Base-by-base conservation (phyloP, 257 asterid species). In the Nicotiana knightiana region DNA sequence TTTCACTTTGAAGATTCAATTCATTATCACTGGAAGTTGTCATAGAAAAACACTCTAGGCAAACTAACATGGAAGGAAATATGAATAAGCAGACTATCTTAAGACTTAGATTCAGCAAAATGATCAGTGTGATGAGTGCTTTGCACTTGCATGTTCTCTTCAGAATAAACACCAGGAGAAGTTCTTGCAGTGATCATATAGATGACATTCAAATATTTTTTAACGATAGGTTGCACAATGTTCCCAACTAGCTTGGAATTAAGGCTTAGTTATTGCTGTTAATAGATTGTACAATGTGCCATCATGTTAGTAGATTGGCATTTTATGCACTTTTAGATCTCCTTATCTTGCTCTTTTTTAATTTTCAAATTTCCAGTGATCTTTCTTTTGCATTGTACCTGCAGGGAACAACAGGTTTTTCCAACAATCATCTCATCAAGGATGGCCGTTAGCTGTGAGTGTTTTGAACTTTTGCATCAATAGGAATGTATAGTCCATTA, bases 361-460 rank as follows among this genome's bases (percentile, higher is more conserved):
- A 71, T 12, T 71, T 71, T 43, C 48, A 3, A 43, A 12, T 73
- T 73, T 48, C 79, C 43, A 26, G 8, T 73, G 79, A 73, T 73
- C 2, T 73, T 73, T 35, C 3, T 71, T 51, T 73, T 73, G 39
- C 43, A 7, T 70, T 73, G 80, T 75, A 75, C 64, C 13, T 51
- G 63, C 80, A 75, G 80, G 80, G 80, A 75, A 51, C 64, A 15
- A 28, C 64, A 28, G 46, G 17, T 73, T 10, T 48, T 15, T 73
- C 39, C 79, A 46, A 73, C 79, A 73, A 70, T 32, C 77, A 70
- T 71, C 79, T 71, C 59, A 46, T 71, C 79, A 24, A 51, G 64
- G 80, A 51, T 75, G 80, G 63, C 64, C 26, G 17, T 51, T 24
- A 48, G 28, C 4, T 75, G 80, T 51, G 80, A 75, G 80, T 75